Conservation (phyloP, 2,329 filamentous ascomycete species). For the Fusarium hainanense region DNA sequence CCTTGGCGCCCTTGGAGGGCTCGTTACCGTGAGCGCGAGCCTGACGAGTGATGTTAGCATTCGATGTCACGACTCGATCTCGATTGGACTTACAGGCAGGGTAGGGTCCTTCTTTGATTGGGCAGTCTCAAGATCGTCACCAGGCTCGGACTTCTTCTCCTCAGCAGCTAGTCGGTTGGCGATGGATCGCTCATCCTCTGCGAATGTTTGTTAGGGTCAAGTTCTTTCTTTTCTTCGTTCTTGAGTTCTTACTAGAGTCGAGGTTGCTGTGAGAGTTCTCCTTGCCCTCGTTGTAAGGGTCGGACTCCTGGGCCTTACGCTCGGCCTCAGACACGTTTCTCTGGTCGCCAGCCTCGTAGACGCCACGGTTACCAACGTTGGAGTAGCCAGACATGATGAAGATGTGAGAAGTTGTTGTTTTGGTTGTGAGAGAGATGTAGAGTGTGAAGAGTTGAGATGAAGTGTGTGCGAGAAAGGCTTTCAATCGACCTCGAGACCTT, state of each 20-base stretch:
- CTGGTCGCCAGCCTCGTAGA: slow-evolving; percentile 85
- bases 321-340: slow-evolving; percentile 69
- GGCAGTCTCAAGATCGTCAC: slow-evolving; percentile 57
- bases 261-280: slow-evolving; percentile 73
- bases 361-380: slow-evolving; percentile 71
- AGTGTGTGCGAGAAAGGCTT: slow-evolving; percentile 3
- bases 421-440: neutral
- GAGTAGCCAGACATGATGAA: slow-evolving; percentile 59
- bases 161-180: slow-evolving; percentile 77
- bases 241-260: slow-evolving; percentile 73
- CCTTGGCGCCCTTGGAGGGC: slow-evolving; percentile 76
- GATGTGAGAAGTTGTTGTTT: neutral
- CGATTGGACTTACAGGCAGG: slow-evolving; percentile 59
- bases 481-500: slow-evolving; percentile 7
- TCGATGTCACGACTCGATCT: neutral
- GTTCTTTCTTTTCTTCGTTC: slow-evolving; percentile 55
- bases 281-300: slow-evolving; percentile 79
- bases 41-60: slow-evolving; percentile 48
- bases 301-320: slow-evolving; percentile 64
- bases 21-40: slow-evolving; percentile 77
- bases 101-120: slow-evolving; percentile 70
- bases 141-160: slow-evolving; percentile 57
- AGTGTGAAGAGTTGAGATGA: slow-evolving; percentile 2
- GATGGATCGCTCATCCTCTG: slow-evolving; percentile 77
- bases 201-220: neutral